These are phyloP conservation scores for Ceratonia siliqua DNA, from an alignment of 306 rosid species.

Conservation along the genomic window DNA sequence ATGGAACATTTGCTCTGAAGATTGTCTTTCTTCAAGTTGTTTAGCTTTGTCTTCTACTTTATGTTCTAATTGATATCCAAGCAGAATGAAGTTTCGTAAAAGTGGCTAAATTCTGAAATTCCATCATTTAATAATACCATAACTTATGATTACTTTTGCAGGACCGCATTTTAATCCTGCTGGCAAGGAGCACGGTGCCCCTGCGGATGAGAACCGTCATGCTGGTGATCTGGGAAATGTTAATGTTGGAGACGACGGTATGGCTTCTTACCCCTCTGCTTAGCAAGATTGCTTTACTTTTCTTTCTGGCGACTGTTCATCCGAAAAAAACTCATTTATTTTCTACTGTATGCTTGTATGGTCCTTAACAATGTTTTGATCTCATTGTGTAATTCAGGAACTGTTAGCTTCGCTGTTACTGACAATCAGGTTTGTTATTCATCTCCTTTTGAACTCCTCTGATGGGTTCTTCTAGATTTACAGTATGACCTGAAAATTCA, in stretches of 20 bases:
- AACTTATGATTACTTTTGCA: constrained; percentile 21
- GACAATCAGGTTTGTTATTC: constrained; percentile 70
- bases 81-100: background rate
- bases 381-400: constrained; percentile 59
- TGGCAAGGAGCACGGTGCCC: constrained; percentile 83
- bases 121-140: background rate
- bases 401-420: constrained; percentile 55
- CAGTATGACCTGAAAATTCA: background rate
- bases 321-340: background rate
- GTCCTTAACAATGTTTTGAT: constrained; percentile 30
- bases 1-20: background rate
- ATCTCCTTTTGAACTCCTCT: too few species aligned
- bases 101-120: background rate
- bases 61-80: background rate
- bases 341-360: constrained; percentile 9
- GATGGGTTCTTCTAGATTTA: constrained; percentile 2
- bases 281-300: too few species aligned
- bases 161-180: constrained; percentile 92
- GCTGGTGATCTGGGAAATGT: constrained; percentile 97
- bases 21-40: background rate
- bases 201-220: constrained; percentile 78
- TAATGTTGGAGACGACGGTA: constrained; percentile 83
- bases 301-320: background rate
- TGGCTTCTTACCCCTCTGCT: too few species aligned
- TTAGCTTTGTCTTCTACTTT: background rate